Evolutionary conservation across 345 rosid genomes (phyloP), one percentile per base, ranked within the genome.

Genomic region (Erodium maritimum): DNA sequence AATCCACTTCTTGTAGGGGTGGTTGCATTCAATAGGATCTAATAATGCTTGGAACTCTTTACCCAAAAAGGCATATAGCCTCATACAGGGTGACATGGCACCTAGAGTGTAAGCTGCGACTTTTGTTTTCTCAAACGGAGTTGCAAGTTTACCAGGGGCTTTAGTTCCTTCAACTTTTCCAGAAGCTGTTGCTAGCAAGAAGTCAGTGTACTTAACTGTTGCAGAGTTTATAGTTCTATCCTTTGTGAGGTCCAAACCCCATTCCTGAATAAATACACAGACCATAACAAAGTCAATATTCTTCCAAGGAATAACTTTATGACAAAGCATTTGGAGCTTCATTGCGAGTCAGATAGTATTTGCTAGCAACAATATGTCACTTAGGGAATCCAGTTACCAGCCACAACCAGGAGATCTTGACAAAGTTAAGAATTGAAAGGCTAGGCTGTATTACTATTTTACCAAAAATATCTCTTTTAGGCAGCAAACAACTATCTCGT

Each of bases 31-130:
- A 52, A 67, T 72, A 24, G 67, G 60, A 78, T 76, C 78, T 63
- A 71, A 48, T 68, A 83, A 79, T 59, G 70, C 72, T 71, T 70
- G 75, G 55, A 93, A 71, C 67, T 85, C 96, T 76, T 74, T 85
- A 62, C 91, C 95, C 1, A 87, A 75, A 72, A 71, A 83, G 64
- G 96, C 97, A 79, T 89, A 93, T 66, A 90, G 68, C 71, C 82
- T 76, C 99, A 93, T 89, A 82, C 95, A 85, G 57, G 99, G 99
- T 66, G 96, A 71, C 86, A 93, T 80, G 66, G 97, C 96, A 76
- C 91, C 96, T 50, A 93, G 78, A 57, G 88, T 87, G 69, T 93
- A 93, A 57, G 99, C 97, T 2, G 99, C 97, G 76, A 93, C 88
- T 80, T 85, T 93, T 23, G 97, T 93, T 74, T 77, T 87, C 67